Conservation (phyloP, 768 basidiomycete species). For the Gloeostereum incarnatum region DNA sequence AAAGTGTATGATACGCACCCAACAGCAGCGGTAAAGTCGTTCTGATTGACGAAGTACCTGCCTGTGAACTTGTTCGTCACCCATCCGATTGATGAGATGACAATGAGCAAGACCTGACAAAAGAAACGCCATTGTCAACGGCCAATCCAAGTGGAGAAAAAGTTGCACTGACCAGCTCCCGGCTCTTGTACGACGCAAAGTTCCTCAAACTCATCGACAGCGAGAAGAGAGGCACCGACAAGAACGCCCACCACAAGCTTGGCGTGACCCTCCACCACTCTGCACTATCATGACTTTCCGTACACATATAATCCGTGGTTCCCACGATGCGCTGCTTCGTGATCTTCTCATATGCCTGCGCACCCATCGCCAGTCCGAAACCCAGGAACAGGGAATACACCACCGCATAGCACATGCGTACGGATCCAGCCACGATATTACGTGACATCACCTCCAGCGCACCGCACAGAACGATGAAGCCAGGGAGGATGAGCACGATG, state of each 20-base stretch:
- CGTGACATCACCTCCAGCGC: constrained; percentile 73
- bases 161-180: constrained; percentile 39
- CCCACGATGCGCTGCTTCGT: constrained; percentile 35
- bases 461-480: constrained; percentile 64
- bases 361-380: constrained; percentile 79
- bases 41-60: constrained; percentile 51
- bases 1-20: constrained; percentile 30
- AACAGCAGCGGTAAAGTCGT: constrained; percentile 71
- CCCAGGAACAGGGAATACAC: constrained; percentile 74
- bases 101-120: constrained; percentile 38
- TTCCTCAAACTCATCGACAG: constrained; percentile 58
- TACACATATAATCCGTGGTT: constrained; percentile 53
- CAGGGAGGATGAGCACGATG: constrained; percentile 74
- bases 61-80: constrained; percentile 67
- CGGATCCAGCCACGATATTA: constrained; percentile 78
- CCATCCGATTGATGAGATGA: constrained; percentile 66
- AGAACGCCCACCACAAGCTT: constrained; percentile 64
- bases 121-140: background rate
- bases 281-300: constrained; percentile 42
- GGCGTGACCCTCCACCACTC: constrained; percentile 74
- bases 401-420: constrained; percentile 71
- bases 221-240: constrained; percentile 65
- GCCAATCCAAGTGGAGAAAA: background rate
- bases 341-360: constrained; percentile 53
- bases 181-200: constrained; percentile 46